Percentiles rank a stretch among this genome's conserved stretches.
Conservation (phyloP, 2,329 filamentous ascomycete species). For the Pseudogymnoascus sp. region DNA sequence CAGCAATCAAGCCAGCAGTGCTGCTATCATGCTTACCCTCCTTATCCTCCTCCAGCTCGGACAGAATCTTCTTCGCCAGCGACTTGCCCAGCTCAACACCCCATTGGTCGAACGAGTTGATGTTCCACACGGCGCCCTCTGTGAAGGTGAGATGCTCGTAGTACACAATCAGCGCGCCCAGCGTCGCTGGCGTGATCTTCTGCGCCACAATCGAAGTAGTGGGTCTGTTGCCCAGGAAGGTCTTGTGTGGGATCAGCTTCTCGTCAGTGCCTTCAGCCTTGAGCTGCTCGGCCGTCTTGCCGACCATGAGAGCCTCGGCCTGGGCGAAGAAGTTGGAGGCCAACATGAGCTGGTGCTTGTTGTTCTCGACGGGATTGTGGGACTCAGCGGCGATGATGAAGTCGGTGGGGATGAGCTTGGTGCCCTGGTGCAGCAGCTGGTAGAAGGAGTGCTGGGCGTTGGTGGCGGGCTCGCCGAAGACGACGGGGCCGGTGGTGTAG, state of each 20-base stretch:
- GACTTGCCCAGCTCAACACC: conserved; percentile 97
- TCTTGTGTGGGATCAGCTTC: conserved; percentile 90
- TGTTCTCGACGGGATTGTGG: conserved; percentile 88
- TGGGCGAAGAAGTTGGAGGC: conserved; percentile 89
- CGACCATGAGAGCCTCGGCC: conserved; percentile 83
- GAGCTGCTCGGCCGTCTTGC: conserved; percentile 75
- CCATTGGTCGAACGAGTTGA: conserved; percentile 99
- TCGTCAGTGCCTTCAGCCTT: conserved; percentile 66
- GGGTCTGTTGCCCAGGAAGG: conserved; percentile 94
- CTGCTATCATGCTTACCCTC: conserved; percentile 73
- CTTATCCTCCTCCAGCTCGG: conserved; percentile 74
- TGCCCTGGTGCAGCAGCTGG: conserved; percentile 98
- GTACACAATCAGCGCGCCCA: conserved; percentile 94
- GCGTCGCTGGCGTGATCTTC: conserved; percentile 85
- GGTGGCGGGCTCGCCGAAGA: conserved; percentile 97
- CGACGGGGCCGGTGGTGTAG: conserved; percentile 92
- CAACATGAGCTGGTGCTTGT: conserved; percentile 94
- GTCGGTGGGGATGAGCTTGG: conserved; percentile 95
- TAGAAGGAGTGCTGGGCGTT: conserved; percentile 99
- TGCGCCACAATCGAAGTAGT: conserved; percentile 89
- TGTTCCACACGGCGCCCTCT: conserved; percentile 97
- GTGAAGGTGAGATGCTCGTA: conserved; percentile 99
- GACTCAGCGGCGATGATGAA: conserved; percentile 95
- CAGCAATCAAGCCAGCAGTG: conserved; percentile 80
- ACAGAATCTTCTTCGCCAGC: conserved; percentile 82